Evolutionary conservation across 805 yeast genomes (phyloP).

Genomic region (Hanseniaspora jakobsenii): DNA sequence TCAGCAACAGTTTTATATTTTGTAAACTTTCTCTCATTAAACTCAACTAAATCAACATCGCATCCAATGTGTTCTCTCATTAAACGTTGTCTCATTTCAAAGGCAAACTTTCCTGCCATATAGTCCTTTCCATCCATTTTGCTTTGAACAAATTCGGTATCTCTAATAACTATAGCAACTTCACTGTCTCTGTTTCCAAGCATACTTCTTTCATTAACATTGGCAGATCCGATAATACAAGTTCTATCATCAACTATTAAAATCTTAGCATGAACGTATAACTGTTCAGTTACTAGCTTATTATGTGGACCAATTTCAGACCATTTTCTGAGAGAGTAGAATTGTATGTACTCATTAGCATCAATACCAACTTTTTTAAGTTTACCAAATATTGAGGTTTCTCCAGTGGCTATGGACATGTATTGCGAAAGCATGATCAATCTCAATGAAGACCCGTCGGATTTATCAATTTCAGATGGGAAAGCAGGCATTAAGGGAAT

Average conservation of each 20-base stretch:
- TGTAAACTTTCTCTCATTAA: conserved; percentile 62
- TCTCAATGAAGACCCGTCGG: conserved; percentile 90
- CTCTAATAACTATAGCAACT: conserved; percentile 79
- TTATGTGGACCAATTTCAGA: conserved; percentile 72
- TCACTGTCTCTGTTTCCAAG: conserved; percentile 90
- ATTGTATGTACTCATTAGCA: conserved; percentile 84
- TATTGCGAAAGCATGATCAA: conserved; percentile 94
- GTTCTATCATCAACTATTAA: conserved; percentile 86
- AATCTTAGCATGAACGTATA: conserved; percentile 86
- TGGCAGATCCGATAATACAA: conserved; percentile 94
- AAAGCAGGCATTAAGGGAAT: conserved; percentile 98
- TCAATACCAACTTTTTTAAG: conserved; percentile 66
- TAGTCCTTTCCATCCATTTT: conserved; percentile 74
- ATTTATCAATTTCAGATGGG: conserved; percentile 80
- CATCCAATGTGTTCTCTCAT: conserved; percentile 97
- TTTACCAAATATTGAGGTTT: conserved; percentile 74
- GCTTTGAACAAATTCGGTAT: conserved; percentile 53
- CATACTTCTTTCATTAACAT: conserved; percentile 93
- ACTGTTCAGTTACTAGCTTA: conserved; percentile 72
- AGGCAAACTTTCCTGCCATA: conserved; percentile 77
- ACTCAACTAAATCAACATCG: conserved; percentile 73
- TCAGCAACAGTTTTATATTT: conserved; percentile 31
- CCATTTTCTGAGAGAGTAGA: conserved; percentile 90
- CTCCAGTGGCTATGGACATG: conserved; percentile 84
- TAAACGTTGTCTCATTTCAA: conserved; percentile 71